These are phyloP conservation scores for Pseudoturritis turrita DNA, from an alignment of 345 rosid genomes.

Conservation along the genomic window DNA sequence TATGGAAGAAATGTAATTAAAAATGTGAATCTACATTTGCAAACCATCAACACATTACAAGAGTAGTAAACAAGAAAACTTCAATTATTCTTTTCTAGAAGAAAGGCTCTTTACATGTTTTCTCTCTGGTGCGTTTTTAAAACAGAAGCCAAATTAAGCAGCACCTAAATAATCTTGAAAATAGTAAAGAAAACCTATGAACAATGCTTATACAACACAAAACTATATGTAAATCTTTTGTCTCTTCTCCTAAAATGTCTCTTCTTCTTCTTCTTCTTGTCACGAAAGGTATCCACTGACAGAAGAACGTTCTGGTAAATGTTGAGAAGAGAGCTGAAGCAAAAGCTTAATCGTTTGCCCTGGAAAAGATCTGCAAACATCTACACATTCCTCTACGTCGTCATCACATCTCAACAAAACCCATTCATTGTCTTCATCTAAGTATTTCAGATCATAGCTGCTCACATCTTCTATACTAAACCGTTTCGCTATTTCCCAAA, in stretches of 20 bases:
- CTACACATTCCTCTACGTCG: slow-evolving; percentile 80
- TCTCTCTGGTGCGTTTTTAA: background rate
- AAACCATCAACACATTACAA: slow-evolving; percentile 9
- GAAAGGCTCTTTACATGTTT: slow-evolving; percentile 20
- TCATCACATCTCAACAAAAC: slow-evolving; percentile 83
- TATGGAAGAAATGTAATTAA: background rate
- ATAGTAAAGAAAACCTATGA: slow-evolving; percentile 11
- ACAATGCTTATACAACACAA: slow-evolving; percentile 34
- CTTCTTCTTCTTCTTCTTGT: slow-evolving; percentile 3
- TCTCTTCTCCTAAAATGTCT: background rate
- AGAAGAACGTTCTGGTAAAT: slow-evolving; percentile 37
- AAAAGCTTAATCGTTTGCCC: slow-evolving; percentile 58
- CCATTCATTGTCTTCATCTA: slow-evolving; percentile 95
- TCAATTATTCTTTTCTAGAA: background rate
- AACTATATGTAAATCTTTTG: slow-evolving; percentile 27
- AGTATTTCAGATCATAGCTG: slow-evolving; percentile 65
- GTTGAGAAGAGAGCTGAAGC: slow-evolving; percentile 58
- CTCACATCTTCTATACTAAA: slow-evolving; percentile 55
- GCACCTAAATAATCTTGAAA: slow-evolving; percentile 6
- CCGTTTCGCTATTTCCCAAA: slow-evolving; percentile 62
- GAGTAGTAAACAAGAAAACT: background rate
- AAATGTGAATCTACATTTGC: slow-evolving; percentile 10
- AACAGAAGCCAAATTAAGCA: background rate
- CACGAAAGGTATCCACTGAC: slow-evolving; percentile 35
- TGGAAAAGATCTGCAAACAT: slow-evolving; percentile 49